Evolutionary conservation across 2,329 filamentous ascomycete genomes (phyloP), one percentile per base, ranked within the genome.

Genomic region (Fonsecaea erecta): DNA sequence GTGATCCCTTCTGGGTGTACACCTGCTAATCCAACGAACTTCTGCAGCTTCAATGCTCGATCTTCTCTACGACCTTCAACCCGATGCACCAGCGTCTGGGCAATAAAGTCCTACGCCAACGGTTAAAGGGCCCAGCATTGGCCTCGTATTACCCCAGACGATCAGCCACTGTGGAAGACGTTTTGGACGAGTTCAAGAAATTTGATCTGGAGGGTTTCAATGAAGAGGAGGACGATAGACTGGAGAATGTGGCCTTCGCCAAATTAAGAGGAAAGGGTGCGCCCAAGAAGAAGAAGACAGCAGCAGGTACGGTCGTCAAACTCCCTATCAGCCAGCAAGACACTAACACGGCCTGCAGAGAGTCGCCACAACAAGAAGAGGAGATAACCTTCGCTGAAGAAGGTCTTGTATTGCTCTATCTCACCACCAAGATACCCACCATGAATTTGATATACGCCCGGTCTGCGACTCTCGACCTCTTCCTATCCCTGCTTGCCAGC

Each of bases 61-160:
- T 98, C 81, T 99, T 98, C 83, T 89, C 89, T 74, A 91, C 90
- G 57, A 93, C 89, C 60, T 98, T 88, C 83, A 99, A 99, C 80
- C 95, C 95, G 28, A 85, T 92, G 62, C 83, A 88, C 71, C 78
- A 90, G 67, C 91, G 95, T 68, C 87, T 92, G 72, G 95, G 95
- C 74, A 97, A 95, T 82, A 96, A 95, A 79, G 84, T 99, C 76
- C 84, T 99, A 66, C 91, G 93, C 74, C 91, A 97, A 78, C 88
- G 93, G 74, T 83, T 98, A 68, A 88, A 86, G 74, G 95, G 95
- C n/a, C 91, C 93, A 32, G 81, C 90, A 0, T 80, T 97, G 70
- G 90, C 89, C 43, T 85, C 91, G 64, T 99, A 97, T 83, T 99
- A 99, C 77, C 95, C 95, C 1, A 87, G 88, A 70, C 90, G 84